A percentile compares a stretch with the other conserved stretches of the same genome.
phyloP scores from a whole-genome alignment of 306 rosid species.

The Biancaea sappan region DNA sequence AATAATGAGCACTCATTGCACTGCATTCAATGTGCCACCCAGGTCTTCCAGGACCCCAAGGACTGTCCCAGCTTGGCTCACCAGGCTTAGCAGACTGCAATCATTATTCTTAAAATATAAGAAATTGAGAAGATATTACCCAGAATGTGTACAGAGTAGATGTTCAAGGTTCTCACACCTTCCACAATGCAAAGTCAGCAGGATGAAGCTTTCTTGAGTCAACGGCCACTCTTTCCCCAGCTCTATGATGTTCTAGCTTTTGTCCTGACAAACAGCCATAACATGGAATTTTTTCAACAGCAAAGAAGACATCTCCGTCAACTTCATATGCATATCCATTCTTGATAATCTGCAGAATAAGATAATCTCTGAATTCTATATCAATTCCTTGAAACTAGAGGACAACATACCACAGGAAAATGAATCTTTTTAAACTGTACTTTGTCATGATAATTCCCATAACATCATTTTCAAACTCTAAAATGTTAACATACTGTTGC shows the following conservation, averaged over 20 bases:
- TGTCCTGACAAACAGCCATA: conserved; percentile 90
- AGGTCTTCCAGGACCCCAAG: conserved; percentile 97
- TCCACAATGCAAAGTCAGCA: conserved; percentile 96
- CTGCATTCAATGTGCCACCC: conserved; percentile 99
- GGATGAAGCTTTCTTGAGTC: conserved; percentile 87
- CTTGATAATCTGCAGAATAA: conserved; percentile 71
- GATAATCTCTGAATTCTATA: conserved; percentile 22
- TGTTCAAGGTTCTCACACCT: conserved; percentile 51
- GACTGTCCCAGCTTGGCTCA: conserved; percentile 98
- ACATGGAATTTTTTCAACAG: conserved; percentile 78
- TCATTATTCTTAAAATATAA: conserved; percentile 26
- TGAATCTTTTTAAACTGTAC: neutral
- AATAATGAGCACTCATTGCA: conserved; percentile 94
- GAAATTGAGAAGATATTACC: conserved; percentile 13
- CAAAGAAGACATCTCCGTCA: conserved; percentile 90
- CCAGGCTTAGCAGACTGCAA: conserved; percentile 90
- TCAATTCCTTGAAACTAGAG: conserved; percentile 30
- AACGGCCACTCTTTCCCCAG: conserved; percentile 90
- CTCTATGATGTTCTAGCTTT: conserved; percentile 76
- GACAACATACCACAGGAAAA: conserved; percentile 7
- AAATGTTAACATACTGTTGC: neutral
- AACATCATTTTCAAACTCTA: neutral
- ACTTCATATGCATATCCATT: conserved; percentile 71
- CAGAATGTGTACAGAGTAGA: conserved; percentile 25
- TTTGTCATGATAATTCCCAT: conserved; percentile 8